Evolutionary conservation across 78 protist species (phyloP).

Genomic region (Goniomonas avonlea): DNA sequence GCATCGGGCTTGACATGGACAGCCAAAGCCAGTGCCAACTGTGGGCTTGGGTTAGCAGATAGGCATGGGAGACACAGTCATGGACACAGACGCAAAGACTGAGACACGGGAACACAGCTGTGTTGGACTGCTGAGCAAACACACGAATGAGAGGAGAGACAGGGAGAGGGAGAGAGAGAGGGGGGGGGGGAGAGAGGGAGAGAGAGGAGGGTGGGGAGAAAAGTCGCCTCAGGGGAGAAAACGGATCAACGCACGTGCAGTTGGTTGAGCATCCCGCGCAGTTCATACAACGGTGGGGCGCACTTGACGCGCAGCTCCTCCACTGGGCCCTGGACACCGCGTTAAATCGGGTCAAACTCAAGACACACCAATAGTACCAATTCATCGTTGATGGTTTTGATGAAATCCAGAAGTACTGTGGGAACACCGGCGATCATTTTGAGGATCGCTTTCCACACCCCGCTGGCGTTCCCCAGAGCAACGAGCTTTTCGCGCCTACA

Average conservation of each 20-base stretch:
- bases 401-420: slow-evolving; percentile 6
- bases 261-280: neutral
- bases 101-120: neutral
- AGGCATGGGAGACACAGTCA: too few species aligned
- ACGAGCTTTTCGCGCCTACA: neutral
- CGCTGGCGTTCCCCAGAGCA: neutral
- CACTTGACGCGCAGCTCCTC: slow-evolving; percentile 21
- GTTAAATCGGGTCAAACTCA: neutral
- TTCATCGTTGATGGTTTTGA: slow-evolving; percentile 18
- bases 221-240: too few species aligned
- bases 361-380: slow-evolving; percentile 3
- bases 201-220: too few species aligned
- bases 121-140: neutral
- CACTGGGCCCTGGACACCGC: neutral
- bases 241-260: too few species aligned
- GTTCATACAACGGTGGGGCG: neutral
- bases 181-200: neutral
- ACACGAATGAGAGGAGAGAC: too few species aligned
- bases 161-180: neutral
- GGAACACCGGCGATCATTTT: slow-evolving; percentile 14
- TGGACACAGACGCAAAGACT: neutral
- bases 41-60: too few species aligned
- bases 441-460: neutral
- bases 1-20: too few species aligned
- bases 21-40: too few species aligned